Percentiles rank a stretch among this genome's conserved stretches.
Conservation (phyloP, 306 rosid genomes). For the Citrullus amarus region DNA sequence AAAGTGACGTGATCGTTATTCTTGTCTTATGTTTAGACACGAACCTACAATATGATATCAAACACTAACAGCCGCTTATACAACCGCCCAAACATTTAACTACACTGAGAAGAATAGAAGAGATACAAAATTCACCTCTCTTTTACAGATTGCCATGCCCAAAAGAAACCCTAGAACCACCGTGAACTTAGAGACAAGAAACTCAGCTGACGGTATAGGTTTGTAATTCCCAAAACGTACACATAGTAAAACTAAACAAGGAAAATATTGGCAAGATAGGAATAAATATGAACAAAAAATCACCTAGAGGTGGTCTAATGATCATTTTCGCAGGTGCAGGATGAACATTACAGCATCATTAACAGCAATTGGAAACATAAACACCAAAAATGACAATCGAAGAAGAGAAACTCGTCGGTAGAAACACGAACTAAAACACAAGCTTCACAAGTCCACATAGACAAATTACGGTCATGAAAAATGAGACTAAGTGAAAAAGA, state of each 20-base stretch:
- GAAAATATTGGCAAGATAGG: not conserved
- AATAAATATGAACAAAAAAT: not conserved
- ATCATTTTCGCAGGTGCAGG: not conserved
- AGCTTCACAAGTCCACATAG: not conserved
- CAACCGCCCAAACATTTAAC: not conserved
- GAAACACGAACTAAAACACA: not conserved
- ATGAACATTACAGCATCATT: not conserved
- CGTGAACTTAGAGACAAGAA: not conserved
- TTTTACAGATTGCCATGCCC: not conserved
- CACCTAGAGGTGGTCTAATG: not conserved
- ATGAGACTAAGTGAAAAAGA: not conserved
- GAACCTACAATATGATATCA: not conserved
- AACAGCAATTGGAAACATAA: not conserved
- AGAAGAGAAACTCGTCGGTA: not conserved
- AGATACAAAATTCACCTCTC: not conserved
- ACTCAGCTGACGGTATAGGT: not conserved
- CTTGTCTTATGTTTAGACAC: not conserved
- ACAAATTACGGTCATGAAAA: not conserved
- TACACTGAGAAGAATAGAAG: not conserved
- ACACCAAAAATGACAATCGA: not conserved
- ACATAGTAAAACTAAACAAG: not conserved
- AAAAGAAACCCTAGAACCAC: slow-evolving; percentile 1
- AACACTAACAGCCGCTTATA: not conserved
- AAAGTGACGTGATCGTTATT: not conserved
- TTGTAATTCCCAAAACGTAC: not conserved